Conservation (phyloP, 179 eudicot species). For the Gypsophila paniculata region DNA sequence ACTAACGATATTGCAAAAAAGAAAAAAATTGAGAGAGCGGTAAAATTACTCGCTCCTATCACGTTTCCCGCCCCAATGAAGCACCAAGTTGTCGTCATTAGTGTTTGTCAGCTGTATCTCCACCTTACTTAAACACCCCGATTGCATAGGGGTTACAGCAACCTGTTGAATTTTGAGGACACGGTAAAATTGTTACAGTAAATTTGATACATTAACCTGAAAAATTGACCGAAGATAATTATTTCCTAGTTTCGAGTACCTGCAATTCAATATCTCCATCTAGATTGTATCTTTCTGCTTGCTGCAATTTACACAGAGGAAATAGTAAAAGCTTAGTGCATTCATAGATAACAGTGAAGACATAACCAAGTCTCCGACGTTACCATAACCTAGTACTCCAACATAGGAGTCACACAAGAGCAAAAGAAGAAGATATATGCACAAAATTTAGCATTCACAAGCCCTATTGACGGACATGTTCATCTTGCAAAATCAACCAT, state of each 20-base stretch:
- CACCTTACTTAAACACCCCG: slow-evolving; percentile 51
- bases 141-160: slow-evolving; percentile 47
- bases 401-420: neutral
- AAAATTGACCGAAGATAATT: slow-evolving; percentile 8
- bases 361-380: neutral
- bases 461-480: neutral
- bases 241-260: slow-evolving; percentile 37
- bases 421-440: slow-evolving; percentile 4
- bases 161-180: slow-evolving; percentile 44
- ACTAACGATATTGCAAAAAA: neutral
- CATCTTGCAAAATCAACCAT: neutral
- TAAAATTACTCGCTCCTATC: slow-evolving; percentile 51
- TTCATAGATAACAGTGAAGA: neutral
- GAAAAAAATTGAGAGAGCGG: slow-evolving; percentile 9
- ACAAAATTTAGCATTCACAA: neutral
- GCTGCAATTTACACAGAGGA: slow-evolving; percentile 39
- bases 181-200: neutral
- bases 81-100: slow-evolving; percentile 48
- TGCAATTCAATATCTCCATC: slow-evolving; percentile 73
- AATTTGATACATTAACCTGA: neutral
- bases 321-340: slow-evolving; percentile 19
- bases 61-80: slow-evolving; percentile 84
- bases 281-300: slow-evolving; percentile 62
- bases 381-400: neutral
- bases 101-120: slow-evolving; percentile 57